A percentile compares a stretch with the other conserved stretches of the same genome.
These are phyloP conservation scores for Talaromyces islandicus DNA, from an alignment of 2,329 filamentous ascomycete genomes.

Conservation along the genomic window DNA sequence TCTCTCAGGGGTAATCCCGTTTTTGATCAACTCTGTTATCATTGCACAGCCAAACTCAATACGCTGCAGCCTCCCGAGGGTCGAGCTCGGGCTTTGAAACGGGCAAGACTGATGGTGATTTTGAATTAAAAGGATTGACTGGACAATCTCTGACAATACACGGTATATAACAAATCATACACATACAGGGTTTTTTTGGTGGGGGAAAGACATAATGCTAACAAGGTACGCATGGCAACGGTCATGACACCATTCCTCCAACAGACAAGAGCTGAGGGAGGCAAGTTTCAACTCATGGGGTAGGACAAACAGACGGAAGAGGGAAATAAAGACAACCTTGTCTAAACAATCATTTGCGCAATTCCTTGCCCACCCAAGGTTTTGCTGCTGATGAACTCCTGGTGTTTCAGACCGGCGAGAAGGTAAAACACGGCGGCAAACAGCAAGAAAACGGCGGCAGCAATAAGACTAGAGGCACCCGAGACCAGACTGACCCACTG, in stretches of 20 bases:
- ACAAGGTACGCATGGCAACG: neutral
- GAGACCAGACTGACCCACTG: conserved; percentile 76
- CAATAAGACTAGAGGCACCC: conserved; percentile 67
- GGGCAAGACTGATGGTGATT: neutral
- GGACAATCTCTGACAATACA: neutral
- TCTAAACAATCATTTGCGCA: conserved; percentile 91
- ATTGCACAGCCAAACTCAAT: neutral
- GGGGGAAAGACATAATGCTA: neutral
- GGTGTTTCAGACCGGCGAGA: conserved; percentile 38
- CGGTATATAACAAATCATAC: neutral
- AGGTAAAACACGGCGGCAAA: conserved; percentile 74
- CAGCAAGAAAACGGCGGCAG: conserved; percentile 73
- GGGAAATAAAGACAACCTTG: neutral
- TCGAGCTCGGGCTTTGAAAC: neutral
- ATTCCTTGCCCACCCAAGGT: conserved; percentile 89
- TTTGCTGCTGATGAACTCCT: conserved; percentile 64
- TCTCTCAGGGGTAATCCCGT: neutral
- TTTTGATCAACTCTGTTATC: neutral
- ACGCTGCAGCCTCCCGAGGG: neutral
- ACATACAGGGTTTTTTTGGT: neutral
- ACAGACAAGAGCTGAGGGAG: neutral
- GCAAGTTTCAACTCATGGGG: neutral
- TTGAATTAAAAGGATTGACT: neutral
- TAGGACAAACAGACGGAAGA: neutral
- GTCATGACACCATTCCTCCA: neutral